Evolutionary conservation across 2,329 filamentous ascomycete genomes (phyloP), one percentile per base, ranked within the genome.

Genomic region (Arthroderma sp.): DNA sequence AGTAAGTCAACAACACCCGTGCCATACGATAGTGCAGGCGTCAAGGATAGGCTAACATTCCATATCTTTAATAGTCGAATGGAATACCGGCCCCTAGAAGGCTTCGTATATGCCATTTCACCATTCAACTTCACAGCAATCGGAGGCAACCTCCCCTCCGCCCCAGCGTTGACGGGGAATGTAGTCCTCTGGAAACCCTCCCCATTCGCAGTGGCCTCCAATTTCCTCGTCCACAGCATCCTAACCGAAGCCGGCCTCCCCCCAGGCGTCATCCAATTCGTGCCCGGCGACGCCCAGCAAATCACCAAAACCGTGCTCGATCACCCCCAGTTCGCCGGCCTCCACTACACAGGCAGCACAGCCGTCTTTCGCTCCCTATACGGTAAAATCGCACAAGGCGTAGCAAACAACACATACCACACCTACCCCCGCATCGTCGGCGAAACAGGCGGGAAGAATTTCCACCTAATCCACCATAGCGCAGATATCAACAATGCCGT

Each of bases 81-180:
- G 48, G 88, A 95, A 67, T 80, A 94, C 71, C 76, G 88, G 32
- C 81, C 88, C n/a, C 77, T 95, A 2, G 88, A 95, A 64, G 88
- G 88, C n/a, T 95, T 95, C 63, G 86, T 95, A 49, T 94, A 94
- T 61, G 88, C 88, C 32, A 79, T 95, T 55, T 85, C 81, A 47
- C 88, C 88, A 36, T 95, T 95, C 75, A 95, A 95, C 71, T 95
- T 95, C 68, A 95, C 88, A 22, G 88, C 88, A 52, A 94, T 95
- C 55, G 87, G 80, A 6, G 88, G 82, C 46, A 94, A 94, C 67
- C 72, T 95, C 38, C 77, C 83, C 10, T 82, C 78, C 40, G 81
- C 85, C 1, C 87, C 88, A 8, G 87, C 86, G 0, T 69, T 95
- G 45, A 80, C 95, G 71, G 88, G 88, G 46, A 95, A 95, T 62